Percentiles rank a stretch among this genome's conserved stretches.
These are phyloP conservation scores for Aureobasidium leucospermi DNA, from an alignment of 2,329 filamentous ascomycete species.

Conservation along the genomic window DNA sequence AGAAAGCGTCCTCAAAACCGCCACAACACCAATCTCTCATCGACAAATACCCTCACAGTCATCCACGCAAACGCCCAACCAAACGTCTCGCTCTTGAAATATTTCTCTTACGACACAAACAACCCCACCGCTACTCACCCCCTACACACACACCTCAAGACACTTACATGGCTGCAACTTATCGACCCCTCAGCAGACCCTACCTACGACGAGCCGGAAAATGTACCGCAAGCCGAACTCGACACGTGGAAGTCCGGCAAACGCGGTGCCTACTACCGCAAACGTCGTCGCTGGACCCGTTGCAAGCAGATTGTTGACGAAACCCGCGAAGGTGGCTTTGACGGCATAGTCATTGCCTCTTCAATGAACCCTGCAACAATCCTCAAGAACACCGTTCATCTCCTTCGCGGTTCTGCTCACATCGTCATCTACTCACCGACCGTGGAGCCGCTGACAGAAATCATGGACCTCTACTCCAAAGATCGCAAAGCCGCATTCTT, in stretches of 20 bases:
- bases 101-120: conserved; percentile 78
- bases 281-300: conserved; percentile 73
- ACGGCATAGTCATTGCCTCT: conserved; percentile 74
- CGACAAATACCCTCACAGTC: conserved; percentile 70
- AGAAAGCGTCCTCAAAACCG: neutral
- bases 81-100: conserved; percentile 79
- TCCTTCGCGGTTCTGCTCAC: conserved; percentile 74
- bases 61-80: conserved; percentile 78
- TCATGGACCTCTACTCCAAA: conserved; percentile 81
- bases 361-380: conserved; percentile 74
- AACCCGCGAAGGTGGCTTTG: conserved; percentile 67
- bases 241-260: conserved; percentile 71
- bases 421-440: conserved; percentile 79
- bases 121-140: conserved; percentile 61
- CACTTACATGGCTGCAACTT: conserved; percentile 87
- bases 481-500: conserved; percentile 71
- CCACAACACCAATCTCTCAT: conserved; percentile 13
- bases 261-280: conserved; percentile 78
- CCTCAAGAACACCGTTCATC: conserved; percentile 65
- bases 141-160: conserved; percentile 71
- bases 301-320: conserved; percentile 66
- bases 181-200: conserved; percentile 68
- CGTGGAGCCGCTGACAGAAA: conserved; percentile 67
- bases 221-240: conserved; percentile 54
- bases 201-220: conserved; percentile 62